Percentiles rank a stretch among this genome's conserved stretches.
These are phyloP conservation scores for Euphrasia confusa DNA, from an alignment of 257 asterid species.

Conservation along the genomic window DNA sequence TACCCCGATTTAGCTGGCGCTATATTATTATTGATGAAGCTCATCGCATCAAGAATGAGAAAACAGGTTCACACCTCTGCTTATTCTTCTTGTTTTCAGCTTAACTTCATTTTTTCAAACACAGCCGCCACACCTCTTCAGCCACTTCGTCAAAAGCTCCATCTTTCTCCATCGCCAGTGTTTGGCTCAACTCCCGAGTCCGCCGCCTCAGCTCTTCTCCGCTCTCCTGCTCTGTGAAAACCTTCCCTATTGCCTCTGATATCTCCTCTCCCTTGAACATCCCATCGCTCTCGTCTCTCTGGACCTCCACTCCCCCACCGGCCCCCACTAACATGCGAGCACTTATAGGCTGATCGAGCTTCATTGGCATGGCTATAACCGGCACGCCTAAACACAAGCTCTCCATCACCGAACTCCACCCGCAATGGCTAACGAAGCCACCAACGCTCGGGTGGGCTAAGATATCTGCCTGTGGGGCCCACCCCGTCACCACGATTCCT, in stretches of 20 bases:
- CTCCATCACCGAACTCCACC: conserved; percentile 42
- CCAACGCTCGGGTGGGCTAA: conserved; percentile 34
- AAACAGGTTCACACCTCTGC: too few species aligned
- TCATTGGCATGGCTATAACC: conserved; percentile 37
- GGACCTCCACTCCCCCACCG: conserved; percentile 33
- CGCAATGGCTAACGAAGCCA: conserved; percentile 46
- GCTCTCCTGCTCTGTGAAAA: conserved; percentile 27
- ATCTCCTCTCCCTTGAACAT: conserved; percentile 27
- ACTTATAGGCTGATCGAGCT: conserved; percentile 25
- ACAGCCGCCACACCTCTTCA: conserved; percentile 19
- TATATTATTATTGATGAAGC: conserved; percentile 97
- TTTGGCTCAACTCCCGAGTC: conserved; percentile 23
- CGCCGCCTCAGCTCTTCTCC: conserved; percentile 25
- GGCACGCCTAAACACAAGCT: conserved; percentile 39
- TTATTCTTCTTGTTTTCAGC: too few species aligned
- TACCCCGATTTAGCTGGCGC: conserved; percentile 98
- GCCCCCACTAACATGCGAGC: conserved; percentile 25
- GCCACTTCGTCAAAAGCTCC: conserved; percentile 11
- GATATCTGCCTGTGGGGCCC: conserved; percentile 41
- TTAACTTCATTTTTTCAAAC: not conserved
- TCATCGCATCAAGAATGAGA: conserved; percentile 95
- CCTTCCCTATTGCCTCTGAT: conserved; percentile 5
- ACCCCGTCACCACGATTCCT: conserved; percentile 30
- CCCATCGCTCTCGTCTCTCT: conserved; percentile 19
- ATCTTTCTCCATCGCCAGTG: conserved; percentile 27